Base-by-base conservation (phyloP, 495 filamentous ascomycete genomes). In the Daldinia bambusicola region DNA sequence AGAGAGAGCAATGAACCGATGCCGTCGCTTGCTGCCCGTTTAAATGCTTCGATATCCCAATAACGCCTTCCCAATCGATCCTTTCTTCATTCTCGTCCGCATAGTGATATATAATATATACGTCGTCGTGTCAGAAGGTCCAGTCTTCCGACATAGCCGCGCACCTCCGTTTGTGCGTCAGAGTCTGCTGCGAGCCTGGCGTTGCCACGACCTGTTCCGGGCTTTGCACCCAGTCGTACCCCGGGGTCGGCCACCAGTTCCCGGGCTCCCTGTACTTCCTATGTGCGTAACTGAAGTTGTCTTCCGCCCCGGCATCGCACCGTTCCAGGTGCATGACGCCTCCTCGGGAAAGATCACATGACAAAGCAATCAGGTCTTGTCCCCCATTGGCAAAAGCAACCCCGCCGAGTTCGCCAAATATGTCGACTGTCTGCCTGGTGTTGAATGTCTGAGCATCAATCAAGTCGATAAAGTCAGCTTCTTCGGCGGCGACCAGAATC, bases 371-470 rank as follows among this genome's bases (percentile, higher is more conserved):
- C 38, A 97, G 81, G 53, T 89, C 85, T 41, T 85, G 80, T 4
- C 94, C 95, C 66, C 90, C 92, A 20, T 89, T 87, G 22, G 89
- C 82, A 68, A 94, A 91, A 40, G 87, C 87, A 2, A 93, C 84
- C 3, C 95, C 95, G 3, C 89, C 93, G 31, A 96, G 87, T 70
- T 95, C 91, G 14, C 95, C 94, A 72, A 96, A 97, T 74, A 97
- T 90, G 68, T 93, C 92, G 2, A 97, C 80, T 8, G 88, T 90
- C 74, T 97, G 94, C 63, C 88, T 88, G 12, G 85, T 84, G 8
- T 82, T 78, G 77, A 87, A 94, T 10, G 84, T 88, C 67, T 84
- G 83, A 16, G 92, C 92, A 63, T 97, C 90, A 65, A 97, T 89
- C 37, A 97, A 82, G 38, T 87, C 88, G 55, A 98, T 84, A 45